These are phyloP conservation scores for Lachnellula occidentalis DNA, from an alignment of 2,329 filamentous ascomycete genomes.

Conservation along the genomic window DNA sequence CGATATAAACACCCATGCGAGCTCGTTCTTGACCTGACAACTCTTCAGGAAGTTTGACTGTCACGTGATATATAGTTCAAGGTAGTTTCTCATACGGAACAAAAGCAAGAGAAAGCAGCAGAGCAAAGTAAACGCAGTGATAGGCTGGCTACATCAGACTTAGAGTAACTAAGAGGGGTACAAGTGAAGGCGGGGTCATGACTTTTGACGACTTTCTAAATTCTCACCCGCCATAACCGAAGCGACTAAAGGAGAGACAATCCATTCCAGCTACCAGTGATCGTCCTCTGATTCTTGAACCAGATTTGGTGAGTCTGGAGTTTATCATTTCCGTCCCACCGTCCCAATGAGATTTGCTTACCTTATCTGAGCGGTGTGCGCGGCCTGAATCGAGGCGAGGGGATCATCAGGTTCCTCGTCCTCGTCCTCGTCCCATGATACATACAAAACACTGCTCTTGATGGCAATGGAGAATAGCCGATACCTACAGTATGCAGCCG, in stretches of 20 bases:
- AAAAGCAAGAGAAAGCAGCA: too few species aligned
- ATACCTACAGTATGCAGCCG: not conserved
- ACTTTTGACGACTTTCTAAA: not conserved
- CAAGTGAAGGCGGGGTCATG: not conserved
- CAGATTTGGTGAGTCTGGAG: not conserved
- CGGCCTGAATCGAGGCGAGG: not conserved
- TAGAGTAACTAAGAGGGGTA: not conserved
- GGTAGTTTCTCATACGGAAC: too few species aligned
- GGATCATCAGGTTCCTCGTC: not conserved
- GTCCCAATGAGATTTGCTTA: constrained; percentile 16
- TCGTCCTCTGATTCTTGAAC: not conserved
- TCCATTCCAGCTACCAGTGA: not conserved
- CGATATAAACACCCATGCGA: too few species aligned
- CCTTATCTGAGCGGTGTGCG: constrained; percentile 20
- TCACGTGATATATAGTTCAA: too few species aligned
- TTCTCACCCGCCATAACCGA: constrained; percentile 3
- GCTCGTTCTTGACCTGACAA: too few species aligned
- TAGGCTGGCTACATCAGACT: not conserved
- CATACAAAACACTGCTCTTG: constrained; percentile 2
- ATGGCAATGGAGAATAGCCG: not conserved
- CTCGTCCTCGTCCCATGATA: too few species aligned
- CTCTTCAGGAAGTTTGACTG: too few species aligned
- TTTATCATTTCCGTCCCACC: constrained; percentile 5
- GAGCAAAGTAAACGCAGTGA: not conserved
- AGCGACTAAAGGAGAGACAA: not conserved